Evolutionary conservation across 2,329 filamentous ascomycete species (phyloP).

Genomic region (Didymella keratinophila): DNA sequence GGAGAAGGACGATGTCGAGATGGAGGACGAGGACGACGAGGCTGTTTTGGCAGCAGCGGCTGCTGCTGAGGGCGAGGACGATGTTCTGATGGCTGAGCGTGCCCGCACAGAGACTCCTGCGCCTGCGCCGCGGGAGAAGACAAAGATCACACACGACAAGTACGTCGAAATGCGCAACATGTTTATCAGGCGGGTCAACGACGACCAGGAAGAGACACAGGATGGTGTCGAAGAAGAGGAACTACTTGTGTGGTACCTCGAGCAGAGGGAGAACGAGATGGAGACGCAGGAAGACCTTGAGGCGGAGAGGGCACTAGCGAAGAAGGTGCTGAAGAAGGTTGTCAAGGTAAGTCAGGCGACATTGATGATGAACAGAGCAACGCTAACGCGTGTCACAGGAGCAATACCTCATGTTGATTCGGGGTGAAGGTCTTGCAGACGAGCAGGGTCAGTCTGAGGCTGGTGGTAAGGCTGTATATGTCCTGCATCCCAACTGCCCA

Average conservation of each 20-base stretch:
- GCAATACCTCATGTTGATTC: slow-evolving; percentile 66
- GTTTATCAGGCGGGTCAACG: slow-evolving; percentile 81
- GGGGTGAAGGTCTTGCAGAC: slow-evolving; percentile 89
- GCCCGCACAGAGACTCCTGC: slow-evolving; percentile 50
- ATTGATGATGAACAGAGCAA: not conserved
- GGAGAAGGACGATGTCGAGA: slow-evolving; percentile 95
- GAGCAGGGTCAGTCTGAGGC: slow-evolving; percentile 66
- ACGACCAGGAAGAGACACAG: slow-evolving; percentile 76
- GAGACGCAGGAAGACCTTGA: slow-evolving; percentile 82
- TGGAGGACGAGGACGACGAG: slow-evolving; percentile 81
- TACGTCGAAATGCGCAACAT: slow-evolving; percentile 90
- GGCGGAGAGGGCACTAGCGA: slow-evolving; percentile 73
- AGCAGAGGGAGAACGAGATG: slow-evolving; percentile 86
- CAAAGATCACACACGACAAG: slow-evolving; percentile 94
- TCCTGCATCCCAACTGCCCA: slow-evolving; percentile 92
- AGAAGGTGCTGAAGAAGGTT: slow-evolving; percentile 93
- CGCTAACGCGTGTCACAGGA: slow-evolving; percentile 55
- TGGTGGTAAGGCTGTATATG: slow-evolving; percentile 71
- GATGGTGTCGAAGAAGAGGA: slow-evolving; percentile 87
- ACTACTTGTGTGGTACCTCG: slow-evolving; percentile 87
- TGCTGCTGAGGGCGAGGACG: slow-evolving; percentile 57
- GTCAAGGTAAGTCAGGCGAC: slow-evolving; percentile 74
- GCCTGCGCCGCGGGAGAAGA: slow-evolving; percentile 63
- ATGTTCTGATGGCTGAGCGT: slow-evolving; percentile 39
- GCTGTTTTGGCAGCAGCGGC: slow-evolving; percentile 61